phyloP scores from a whole-genome alignment of 2,329 filamentous ascomycete genomes.

The Arthrobotrys sphaeroides region DNA sequence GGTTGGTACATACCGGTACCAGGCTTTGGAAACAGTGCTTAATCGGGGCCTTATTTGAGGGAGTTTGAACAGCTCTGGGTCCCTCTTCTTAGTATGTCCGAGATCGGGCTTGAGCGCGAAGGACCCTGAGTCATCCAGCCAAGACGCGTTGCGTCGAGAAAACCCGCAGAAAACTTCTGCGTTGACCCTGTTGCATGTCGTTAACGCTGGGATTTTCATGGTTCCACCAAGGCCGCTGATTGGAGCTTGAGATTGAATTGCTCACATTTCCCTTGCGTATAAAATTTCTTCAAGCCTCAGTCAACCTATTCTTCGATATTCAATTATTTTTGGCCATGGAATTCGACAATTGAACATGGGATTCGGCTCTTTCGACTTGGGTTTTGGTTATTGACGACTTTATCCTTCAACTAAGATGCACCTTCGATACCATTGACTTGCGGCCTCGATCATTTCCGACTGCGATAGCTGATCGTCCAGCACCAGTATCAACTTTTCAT shows the following conservation, averaged over 20 bases:
- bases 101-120: no score
- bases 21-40: no score
- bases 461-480: not conserved
- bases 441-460: not conserved
- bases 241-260: slow-evolving; percentile 13
- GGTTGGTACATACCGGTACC: no score
- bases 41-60: no score
- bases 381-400: not conserved
- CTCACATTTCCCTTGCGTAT: slow-evolving; percentile 41
- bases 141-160: not conserved
- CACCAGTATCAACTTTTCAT: not conserved
- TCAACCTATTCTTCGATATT: slow-evolving; percentile 5
- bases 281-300: slow-evolving; percentile 46
- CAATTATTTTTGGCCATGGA: slow-evolving; percentile 6
- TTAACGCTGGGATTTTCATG: slow-evolving; percentile 30
- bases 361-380: not conserved
- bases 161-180: not conserved
- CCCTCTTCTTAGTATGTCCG: no score
- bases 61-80: no score
- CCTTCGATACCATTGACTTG: not conserved
- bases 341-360: slow-evolving; percentile 7
- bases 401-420: not conserved
- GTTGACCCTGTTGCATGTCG: slow-evolving; percentile 35
- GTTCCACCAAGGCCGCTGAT: slow-evolving; percentile 34
- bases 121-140: no score